Evolutionary conservation across 345 rosid genomes (phyloP).

Genomic region (Citrus mangshanensis): DNA sequence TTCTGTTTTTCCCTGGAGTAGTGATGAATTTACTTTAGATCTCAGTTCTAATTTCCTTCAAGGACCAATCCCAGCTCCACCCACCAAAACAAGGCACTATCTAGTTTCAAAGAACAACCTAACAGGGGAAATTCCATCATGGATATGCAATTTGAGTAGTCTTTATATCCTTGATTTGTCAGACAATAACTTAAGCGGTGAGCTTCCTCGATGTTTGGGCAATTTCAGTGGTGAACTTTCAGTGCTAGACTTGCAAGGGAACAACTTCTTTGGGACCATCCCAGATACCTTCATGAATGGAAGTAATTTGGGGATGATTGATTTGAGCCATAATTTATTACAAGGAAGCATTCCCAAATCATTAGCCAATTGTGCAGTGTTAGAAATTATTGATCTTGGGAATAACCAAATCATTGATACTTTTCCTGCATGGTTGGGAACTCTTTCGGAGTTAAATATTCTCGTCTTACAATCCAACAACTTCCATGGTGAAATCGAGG

Average conservation of each 20-base stretch:
- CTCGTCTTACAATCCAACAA: not conserved
- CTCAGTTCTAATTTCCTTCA: no score
- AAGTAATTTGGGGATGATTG: not conserved
- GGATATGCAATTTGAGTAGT: not conserved
- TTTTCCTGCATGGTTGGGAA: not conserved
- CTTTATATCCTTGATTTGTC: conserved; percentile 1
- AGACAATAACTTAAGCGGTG: conserved; percentile 13
- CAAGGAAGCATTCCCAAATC: not conserved
- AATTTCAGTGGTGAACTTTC: not conserved
- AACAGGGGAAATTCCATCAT: not conserved
- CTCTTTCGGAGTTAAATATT: not conserved
- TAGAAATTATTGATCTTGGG: not conserved
- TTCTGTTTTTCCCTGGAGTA: no score
- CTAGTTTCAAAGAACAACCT: not conserved
- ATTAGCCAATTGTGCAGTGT: not conserved
- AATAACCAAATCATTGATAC: not conserved
- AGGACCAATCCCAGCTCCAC: no score
- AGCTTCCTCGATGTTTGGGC: conserved; percentile 8
- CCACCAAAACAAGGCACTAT: not conserved
- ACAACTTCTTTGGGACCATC: conserved; percentile 7
- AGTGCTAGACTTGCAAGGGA: not conserved
- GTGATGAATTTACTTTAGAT: no score
- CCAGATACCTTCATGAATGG: not conserved
- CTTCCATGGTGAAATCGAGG: not conserved
- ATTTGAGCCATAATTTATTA: not conserved